A percentile compares a stretch with the other conserved stretches of the same genome.
Evolutionary conservation across 2,329 filamentous ascomycete genomes (phyloP).

Genomic region (Shiraia sp.): DNA sequence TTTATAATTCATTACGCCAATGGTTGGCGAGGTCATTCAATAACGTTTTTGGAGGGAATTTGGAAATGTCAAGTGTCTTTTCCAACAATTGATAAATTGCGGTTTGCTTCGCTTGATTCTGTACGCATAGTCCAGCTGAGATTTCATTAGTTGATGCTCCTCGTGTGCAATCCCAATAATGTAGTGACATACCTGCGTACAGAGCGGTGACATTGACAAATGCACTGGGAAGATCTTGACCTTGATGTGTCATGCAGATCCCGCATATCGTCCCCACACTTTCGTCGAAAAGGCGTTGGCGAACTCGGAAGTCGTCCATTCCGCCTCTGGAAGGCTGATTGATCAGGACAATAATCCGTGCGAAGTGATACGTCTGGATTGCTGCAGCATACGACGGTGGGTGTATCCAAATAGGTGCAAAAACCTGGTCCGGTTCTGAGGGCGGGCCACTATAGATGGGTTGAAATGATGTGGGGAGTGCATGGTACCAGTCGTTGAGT

Average conservation of each 20-base stretch:
- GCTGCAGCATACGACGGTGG: slow-evolving; percentile 47
- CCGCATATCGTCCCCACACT: slow-evolving; percentile 56
- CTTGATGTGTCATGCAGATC: slow-evolving; percentile 50
- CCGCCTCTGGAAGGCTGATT: slow-evolving; percentile 57
- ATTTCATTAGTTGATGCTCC: slow-evolving; percentile 3
- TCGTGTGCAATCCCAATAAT: neutral
- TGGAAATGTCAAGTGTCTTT: slow-evolving; percentile 31
- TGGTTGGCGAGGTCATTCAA: slow-evolving; percentile 32
- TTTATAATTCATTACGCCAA: slow-evolving; percentile 30
- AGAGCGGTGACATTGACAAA: slow-evolving; percentile 34
- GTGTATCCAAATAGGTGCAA: slow-evolving; percentile 35
- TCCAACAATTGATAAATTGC: slow-evolving; percentile 32
- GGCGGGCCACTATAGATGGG: slow-evolving; percentile 43
- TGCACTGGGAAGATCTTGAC: slow-evolving; percentile 29
- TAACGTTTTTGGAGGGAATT: slow-evolving; percentile 35
- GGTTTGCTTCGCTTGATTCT: slow-evolving; percentile 29
- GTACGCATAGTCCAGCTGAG: slow-evolving; percentile 37
- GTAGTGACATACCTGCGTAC: slow-evolving; percentile 31
- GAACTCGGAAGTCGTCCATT: slow-evolving; percentile 52
- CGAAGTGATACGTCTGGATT: slow-evolving; percentile 58
- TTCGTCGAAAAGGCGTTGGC: slow-evolving; percentile 51
- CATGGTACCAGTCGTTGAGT: slow-evolving; percentile 55
- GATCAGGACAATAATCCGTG: slow-evolving; percentile 57
- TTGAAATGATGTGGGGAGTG: slow-evolving; percentile 51
- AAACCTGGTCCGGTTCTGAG: slow-evolving; percentile 15